phyloP scores from a whole-genome alignment of 306 rosid species.

The Lablab purpureus region DNA sequence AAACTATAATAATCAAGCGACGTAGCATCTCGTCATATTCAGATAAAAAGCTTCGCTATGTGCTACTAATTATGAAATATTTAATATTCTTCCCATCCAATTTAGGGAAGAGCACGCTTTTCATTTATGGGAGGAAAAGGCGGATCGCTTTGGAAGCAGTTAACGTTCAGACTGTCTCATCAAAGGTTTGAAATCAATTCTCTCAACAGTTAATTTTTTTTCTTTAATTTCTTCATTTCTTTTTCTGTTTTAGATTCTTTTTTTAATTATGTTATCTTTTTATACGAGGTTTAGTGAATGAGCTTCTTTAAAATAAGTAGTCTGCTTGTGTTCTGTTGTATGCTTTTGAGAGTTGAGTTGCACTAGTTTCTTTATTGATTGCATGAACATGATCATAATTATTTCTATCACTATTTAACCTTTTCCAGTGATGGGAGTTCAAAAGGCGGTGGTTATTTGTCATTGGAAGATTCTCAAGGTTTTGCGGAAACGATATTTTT shows the following conservation, averaged over 20 bases:
- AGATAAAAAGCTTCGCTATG: slow-evolving; percentile 9
- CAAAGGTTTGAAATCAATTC: slow-evolving; percentile 65
- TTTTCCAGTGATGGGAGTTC: slow-evolving; percentile 63
- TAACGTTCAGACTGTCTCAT: slow-evolving; percentile 76
- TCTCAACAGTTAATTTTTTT: slow-evolving; percentile 18
- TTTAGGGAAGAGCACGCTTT: slow-evolving; percentile 89
- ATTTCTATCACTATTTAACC: slow-evolving; percentile 11
- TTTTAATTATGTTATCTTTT: neutral
- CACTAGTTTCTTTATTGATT: slow-evolving; percentile 12
- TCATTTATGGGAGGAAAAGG: slow-evolving; percentile 98
- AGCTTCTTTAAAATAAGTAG: slow-evolving; percentile 19
- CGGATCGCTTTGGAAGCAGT: slow-evolving; percentile 91
- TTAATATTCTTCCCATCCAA: slow-evolving; percentile 30
- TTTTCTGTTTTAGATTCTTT: slow-evolving; percentile 25
- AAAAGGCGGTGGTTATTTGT: slow-evolving; percentile 74
- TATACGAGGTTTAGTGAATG: slow-evolving; percentile 14
- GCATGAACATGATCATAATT: slow-evolving; percentile 28
- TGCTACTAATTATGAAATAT: slow-evolving; percentile 13
- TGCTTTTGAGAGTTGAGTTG: slow-evolving; percentile 2
- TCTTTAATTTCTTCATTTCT: slow-evolving; percentile 32
- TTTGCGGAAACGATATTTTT: slow-evolving; percentile 58
- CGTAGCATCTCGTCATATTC: slow-evolving; percentile 28
- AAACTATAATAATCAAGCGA: neutral
- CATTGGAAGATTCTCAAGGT: slow-evolving; percentile 79
- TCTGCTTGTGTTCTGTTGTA: slow-evolving; percentile 8